These are phyloP conservation scores for Leccinum subtestaceum DNA, from an alignment of 768 basidiomycete genomes.

Conservation along the genomic window DNA sequence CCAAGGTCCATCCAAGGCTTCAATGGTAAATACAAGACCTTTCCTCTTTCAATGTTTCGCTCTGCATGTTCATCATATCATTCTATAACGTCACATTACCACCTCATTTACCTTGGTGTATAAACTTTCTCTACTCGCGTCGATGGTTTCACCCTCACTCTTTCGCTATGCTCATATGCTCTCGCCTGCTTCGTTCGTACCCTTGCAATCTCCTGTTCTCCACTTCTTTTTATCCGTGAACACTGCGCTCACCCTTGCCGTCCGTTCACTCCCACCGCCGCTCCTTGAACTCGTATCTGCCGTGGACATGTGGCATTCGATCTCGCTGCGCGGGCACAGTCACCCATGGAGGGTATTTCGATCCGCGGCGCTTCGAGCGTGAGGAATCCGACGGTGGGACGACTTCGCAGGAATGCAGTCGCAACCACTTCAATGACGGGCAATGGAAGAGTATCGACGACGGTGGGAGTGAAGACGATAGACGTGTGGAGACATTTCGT, in stretches of 20 bases:
- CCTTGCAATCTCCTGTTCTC: slow-evolving; percentile 6
- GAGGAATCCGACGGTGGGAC: slow-evolving; percentile 42
- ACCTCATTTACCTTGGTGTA: slow-evolving; percentile 17
- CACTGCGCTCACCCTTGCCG: slow-evolving; percentile 38
- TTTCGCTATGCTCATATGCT: slow-evolving; percentile 12
- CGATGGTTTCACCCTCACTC: slow-evolving; percentile 12
- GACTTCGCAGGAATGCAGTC: slow-evolving; percentile 60
- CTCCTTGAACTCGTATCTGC: slow-evolving; percentile 21
- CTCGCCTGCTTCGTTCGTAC: slow-evolving; percentile 8
- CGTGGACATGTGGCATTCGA: slow-evolving; percentile 28
- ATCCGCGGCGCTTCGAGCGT: slow-evolving; percentile 65
- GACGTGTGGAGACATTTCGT: slow-evolving; percentile 80
- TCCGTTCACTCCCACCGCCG: slow-evolving; percentile 31
- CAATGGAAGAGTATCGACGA: slow-evolving; percentile 13
- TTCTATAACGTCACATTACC: slow-evolving; percentile 24
- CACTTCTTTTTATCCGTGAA: slow-evolving; percentile 17
- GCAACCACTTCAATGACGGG: slow-evolving; percentile 23
- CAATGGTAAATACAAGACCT: slow-evolving; percentile 67
- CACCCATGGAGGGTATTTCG: slow-evolving; percentile 51
- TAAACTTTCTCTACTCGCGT: slow-evolving; percentile 15
- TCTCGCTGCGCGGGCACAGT: slow-evolving; percentile 41
- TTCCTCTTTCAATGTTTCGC: slow-evolving; percentile 24
- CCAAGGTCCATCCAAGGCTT: slow-evolving; percentile 42
- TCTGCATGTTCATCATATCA: slow-evolving; percentile 26
- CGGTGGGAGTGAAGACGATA: slow-evolving; percentile 40